Percentiles rank a stretch among this genome's conserved stretches.
phyloP scores from a whole-genome alignment of 176 grass and related monocot genomes.

The Alloteropsis semialata region DNA sequence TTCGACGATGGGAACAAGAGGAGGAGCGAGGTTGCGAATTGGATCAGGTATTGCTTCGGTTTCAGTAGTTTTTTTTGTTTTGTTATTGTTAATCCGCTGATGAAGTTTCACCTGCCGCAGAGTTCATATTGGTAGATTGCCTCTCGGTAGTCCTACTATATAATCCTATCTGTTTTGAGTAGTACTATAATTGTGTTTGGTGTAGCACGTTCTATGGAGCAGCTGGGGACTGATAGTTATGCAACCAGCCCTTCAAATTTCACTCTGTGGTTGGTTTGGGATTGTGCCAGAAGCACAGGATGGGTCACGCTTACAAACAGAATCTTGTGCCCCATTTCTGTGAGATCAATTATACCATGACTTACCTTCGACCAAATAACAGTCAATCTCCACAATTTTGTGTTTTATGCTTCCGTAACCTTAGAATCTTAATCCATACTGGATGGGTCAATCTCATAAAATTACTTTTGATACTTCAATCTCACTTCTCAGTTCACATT shows the following conservation, averaged over 20 bases:
- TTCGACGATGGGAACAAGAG: not conserved
- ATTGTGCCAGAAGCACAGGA: no score
- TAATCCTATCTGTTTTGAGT: no score
- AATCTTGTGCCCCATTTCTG: not conserved
- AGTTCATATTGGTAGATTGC: no score
- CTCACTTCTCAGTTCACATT: no score
- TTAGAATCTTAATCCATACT: not conserved
- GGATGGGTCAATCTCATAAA: no score
- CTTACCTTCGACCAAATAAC: no score
- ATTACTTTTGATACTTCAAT: no score
- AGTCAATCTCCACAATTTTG: not conserved
- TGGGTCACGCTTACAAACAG: not conserved
- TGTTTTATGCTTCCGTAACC: not conserved
- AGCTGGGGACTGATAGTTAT: not conserved
- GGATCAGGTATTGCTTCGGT: not conserved
- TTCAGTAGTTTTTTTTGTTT: not conserved
- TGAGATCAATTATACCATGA: not conserved
- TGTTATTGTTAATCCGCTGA: not conserved
- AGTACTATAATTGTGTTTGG: not conserved
- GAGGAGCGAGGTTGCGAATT: not conserved
- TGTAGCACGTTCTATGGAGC: not conserved
- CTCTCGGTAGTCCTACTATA: not conserved
- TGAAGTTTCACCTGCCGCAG: no score
- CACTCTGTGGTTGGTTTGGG: not conserved
- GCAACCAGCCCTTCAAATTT: not conserved